phyloP scores from a whole-genome alignment of 1,284 basidiomycete genomes.

The Phellopilus nigrolimitatus region DNA sequence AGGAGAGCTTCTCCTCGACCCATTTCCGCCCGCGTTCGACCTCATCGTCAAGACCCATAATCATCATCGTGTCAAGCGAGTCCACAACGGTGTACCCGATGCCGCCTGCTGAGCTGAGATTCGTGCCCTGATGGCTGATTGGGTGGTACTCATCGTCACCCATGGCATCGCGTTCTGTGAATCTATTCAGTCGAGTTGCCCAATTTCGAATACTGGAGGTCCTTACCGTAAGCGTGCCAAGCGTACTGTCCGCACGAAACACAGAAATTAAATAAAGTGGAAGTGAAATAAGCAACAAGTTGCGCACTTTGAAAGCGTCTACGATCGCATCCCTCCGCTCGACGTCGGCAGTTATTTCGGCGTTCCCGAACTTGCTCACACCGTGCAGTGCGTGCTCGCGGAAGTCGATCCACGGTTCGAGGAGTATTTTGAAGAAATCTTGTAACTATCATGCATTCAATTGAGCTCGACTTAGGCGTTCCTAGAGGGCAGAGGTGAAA shows the following conservation, averaged over 20 bases:
- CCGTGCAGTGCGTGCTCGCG: slow-evolving; percentile 23
- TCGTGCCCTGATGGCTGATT: slow-evolving; percentile 66
- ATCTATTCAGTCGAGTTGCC: slow-evolving; percentile 27
- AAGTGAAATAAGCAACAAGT: background rate
- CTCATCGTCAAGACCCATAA: slow-evolving; percentile 81
- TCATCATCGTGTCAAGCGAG: slow-evolving; percentile 80
- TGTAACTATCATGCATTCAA: slow-evolving; percentile 14
- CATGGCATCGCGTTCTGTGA: slow-evolving; percentile 77
- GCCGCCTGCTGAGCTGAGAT: slow-evolving; percentile 69
- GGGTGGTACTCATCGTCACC: slow-evolving; percentile 89
- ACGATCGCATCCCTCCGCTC: slow-evolving; percentile 65
- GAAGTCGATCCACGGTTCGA: slow-evolving; percentile 22
- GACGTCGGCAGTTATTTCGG: slow-evolving; percentile 49
- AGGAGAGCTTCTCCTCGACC: slow-evolving; percentile 67
- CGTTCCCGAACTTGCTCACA: slow-evolving; percentile 13
- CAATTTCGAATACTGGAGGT: background rate
- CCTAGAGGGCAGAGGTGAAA: no score
- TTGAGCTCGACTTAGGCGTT: no score
- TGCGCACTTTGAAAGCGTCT: slow-evolving; percentile 70
- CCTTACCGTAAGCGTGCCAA: slow-evolving; percentile 73
- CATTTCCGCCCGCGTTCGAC: slow-evolving; percentile 76
- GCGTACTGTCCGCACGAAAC: slow-evolving; percentile 63
- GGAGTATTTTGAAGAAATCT: slow-evolving; percentile 17
- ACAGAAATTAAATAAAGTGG: slow-evolving; percentile 1
- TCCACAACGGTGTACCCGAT: slow-evolving; percentile 86